Evolutionary conservation across 129 eudicot species (phyloP).

Genomic region (Centaurea solstitialis): DNA sequence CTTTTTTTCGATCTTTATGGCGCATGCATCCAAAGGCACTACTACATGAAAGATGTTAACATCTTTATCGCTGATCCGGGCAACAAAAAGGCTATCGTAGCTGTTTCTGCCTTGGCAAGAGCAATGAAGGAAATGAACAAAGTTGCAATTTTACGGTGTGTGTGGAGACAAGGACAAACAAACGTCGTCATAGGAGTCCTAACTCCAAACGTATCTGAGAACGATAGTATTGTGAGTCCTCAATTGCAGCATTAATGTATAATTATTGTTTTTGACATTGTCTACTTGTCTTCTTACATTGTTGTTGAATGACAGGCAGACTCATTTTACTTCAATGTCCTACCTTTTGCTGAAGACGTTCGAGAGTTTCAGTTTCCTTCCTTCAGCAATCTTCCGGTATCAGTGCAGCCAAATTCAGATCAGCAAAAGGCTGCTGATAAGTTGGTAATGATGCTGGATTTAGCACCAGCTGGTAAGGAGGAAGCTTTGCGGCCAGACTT

Average conservation of each 20-base stretch:
- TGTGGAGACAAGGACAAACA: slow-evolving; percentile 93
- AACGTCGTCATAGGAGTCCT: slow-evolving; percentile 83
- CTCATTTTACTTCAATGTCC: slow-evolving; percentile 85
- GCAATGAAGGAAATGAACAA: slow-evolving; percentile 95
- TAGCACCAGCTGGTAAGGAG: slow-evolving; percentile 78
- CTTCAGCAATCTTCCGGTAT: slow-evolving; percentile 68
- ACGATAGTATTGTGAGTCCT: slow-evolving; percentile 68
- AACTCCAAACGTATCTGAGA: slow-evolving; percentile 78
- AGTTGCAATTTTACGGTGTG: slow-evolving; percentile 93
- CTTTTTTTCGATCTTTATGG: slow-evolving; percentile 1
- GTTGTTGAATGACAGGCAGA: slow-evolving; percentile 61
- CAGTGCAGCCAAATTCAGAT: slow-evolving; percentile 70
- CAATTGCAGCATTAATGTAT: neutral
- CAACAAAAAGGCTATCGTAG: slow-evolving; percentile 66
- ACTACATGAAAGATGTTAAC: slow-evolving; percentile 95
- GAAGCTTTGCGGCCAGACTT: slow-evolving; percentile 80
- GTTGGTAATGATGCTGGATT: slow-evolving; percentile 85
- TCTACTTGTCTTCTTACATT: neutral
- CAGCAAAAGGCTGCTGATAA: slow-evolving; percentile 96
- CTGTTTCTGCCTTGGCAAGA: slow-evolving; percentile 90
- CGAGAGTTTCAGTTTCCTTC: slow-evolving; percentile 97
- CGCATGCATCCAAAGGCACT: slow-evolving; percentile 58
- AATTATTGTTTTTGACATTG: neutral
- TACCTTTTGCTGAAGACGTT: slow-evolving; percentile 96
- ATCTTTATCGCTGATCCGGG: slow-evolving; percentile 89